Conservation (phyloP, 176 grass and related monocot species). For the Hordeum marinum region DNA sequence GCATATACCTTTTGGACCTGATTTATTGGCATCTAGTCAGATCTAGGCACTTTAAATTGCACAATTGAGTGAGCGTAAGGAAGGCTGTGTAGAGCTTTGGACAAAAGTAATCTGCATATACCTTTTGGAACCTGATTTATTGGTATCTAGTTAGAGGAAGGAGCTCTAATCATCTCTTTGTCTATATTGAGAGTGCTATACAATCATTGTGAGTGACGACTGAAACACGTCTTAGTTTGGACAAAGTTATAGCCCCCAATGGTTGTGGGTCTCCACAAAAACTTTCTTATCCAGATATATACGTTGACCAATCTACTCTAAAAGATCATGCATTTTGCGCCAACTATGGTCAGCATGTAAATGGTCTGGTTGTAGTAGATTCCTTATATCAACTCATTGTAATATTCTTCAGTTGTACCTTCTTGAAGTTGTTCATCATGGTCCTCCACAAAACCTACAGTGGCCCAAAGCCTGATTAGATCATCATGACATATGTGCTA, state of each 20-base stretch:
- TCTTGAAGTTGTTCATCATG: slow-evolving; percentile 6
- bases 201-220: background rate
- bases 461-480: slow-evolving; percentile 30
- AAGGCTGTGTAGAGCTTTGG: background rate
- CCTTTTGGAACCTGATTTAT: no score
- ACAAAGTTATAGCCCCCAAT: background rate
- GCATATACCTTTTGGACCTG: slow-evolving; percentile 24
- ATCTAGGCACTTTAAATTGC: background rate
- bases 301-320: slow-evolving; percentile 19
- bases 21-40: background rate
- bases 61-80: background rate
- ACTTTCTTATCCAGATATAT: slow-evolving; percentile 18
- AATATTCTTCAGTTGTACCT: slow-evolving; percentile 38
- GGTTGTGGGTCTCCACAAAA: slow-evolving; percentile 7
- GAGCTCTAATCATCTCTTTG: background rate
- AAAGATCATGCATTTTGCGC: slow-evolving; percentile 28
- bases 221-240: background rate
- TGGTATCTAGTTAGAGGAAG: no score
- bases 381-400: slow-evolving; percentile 32
- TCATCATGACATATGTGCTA: background rate
- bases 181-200: background rate
- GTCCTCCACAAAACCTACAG: slow-evolving; percentile 22
- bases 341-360: accelerated
- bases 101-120: background rate
- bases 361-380: slow-evolving; percentile 16